A percentile compares a stretch with the other conserved stretches of the same genome.
phyloP scores from a whole-genome alignment of 306 rosid genomes.

The Cicer chorassanicum region DNA sequence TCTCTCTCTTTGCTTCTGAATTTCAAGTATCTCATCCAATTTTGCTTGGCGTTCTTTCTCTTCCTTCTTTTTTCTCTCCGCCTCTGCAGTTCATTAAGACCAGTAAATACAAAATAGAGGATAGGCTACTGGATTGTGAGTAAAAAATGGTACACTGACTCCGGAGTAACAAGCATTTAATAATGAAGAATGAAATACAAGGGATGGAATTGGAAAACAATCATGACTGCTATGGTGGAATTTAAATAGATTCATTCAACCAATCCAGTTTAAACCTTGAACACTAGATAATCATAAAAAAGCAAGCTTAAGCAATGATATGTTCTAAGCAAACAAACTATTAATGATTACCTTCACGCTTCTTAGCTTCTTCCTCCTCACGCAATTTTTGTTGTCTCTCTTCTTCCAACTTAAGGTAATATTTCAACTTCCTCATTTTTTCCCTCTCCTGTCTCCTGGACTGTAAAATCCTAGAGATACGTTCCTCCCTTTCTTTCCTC shows the following conservation, averaged over 20 bases:
- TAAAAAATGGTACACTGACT: not conserved
- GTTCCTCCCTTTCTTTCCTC: slow-evolving; percentile 74
- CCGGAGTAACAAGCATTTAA: not conserved
- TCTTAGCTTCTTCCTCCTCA: slow-evolving; percentile 85
- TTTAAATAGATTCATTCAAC: not conserved
- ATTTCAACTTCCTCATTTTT: slow-evolving; percentile 73
- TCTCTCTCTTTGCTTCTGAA: slow-evolving; percentile 78
- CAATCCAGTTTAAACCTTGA: not conserved
- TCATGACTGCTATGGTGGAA: not conserved
- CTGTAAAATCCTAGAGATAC: slow-evolving; percentile 62
- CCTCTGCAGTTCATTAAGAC: slow-evolving; percentile 60
- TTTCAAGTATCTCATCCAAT: slow-evolving; percentile 77
- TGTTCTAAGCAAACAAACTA: not conserved
- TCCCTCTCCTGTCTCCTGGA: slow-evolving; percentile 78
- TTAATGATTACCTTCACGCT: slow-evolving; percentile 71
- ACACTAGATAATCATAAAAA: not conserved
- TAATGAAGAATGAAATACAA: not conserved
- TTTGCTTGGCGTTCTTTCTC: slow-evolving; percentile 76
- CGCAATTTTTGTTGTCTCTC: slow-evolving; percentile 69
- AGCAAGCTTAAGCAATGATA: not conserved
- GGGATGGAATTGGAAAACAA: not conserved
- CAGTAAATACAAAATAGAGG: not conserved
- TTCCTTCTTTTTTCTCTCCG: slow-evolving; percentile 77
- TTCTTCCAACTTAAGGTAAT: slow-evolving; percentile 74
- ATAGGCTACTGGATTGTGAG: not conserved